Evolutionary conservation across 2,329 filamentous ascomycete genomes (phyloP).

Genomic region (Aureobasidium sp.): DNA sequence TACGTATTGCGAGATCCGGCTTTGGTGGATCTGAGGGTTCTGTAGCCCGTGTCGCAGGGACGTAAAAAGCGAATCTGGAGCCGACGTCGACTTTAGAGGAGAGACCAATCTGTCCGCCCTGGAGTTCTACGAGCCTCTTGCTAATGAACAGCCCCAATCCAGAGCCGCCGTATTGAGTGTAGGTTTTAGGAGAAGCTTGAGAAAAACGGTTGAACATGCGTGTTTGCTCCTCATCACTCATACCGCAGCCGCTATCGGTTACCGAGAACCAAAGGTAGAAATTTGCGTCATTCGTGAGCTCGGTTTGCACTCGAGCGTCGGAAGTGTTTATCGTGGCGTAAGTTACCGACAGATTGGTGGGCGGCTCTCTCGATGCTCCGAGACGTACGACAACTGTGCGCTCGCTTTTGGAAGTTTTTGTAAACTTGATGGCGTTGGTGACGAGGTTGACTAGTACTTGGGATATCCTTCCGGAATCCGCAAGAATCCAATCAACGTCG

Average conservation of each 20-base stretch:
- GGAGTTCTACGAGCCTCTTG: conserved; percentile 56
- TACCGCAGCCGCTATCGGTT: conserved; percentile 29
- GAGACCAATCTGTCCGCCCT: conserved; percentile 63
- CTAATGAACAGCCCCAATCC: conserved; percentile 64
- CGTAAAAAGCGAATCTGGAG: conserved; percentile 56
- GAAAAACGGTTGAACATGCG: conserved; percentile 58
- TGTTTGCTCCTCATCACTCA: conserved; percentile 26
- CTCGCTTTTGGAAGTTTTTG: not conserved
- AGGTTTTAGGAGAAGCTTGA: conserved; percentile 61
- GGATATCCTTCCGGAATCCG: conserved; percentile 23
- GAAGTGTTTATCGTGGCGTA: not conserved
- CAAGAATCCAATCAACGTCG: conserved; percentile 21
- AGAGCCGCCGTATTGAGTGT: conserved; percentile 26
- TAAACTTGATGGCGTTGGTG: conserved; percentile 25
- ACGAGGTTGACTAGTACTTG: conserved; percentile 32
- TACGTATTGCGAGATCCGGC: not conserved
- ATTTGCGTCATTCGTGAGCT: not conserved
- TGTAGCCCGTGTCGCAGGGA: not conserved
- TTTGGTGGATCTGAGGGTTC: not conserved
- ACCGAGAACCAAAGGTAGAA: conserved; percentile 30
- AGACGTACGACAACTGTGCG: conserved; percentile 29
- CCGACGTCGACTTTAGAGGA: conserved; percentile 49
- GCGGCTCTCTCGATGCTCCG: conserved; percentile 22
- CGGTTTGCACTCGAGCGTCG: not conserved
- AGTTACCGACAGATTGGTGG: not conserved